Evolutionary conservation across 2,329 filamentous ascomycete species (phyloP).

Genomic region (Cladosporium austrohemisphaericum): DNA sequence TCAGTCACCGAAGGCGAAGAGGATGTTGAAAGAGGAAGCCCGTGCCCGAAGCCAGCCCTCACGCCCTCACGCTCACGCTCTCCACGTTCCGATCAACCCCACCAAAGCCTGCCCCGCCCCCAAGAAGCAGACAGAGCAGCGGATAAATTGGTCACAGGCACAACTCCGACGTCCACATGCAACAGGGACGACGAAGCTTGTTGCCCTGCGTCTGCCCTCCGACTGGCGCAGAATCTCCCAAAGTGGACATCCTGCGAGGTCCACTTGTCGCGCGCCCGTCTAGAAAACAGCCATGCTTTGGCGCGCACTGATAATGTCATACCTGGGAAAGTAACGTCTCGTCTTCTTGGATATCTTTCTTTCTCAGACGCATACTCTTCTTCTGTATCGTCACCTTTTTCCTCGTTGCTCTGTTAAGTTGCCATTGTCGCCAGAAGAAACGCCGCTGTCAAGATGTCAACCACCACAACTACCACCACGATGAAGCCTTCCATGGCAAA

Average conservation of each 20-base stretch:
- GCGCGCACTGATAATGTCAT: not conserved
- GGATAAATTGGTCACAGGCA: too few species aligned
- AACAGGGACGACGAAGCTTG: conserved; percentile 2
- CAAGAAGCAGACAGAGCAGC: too few species aligned
- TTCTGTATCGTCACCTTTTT: not conserved
- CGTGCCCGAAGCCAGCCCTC: too few species aligned
- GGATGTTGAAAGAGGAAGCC: too few species aligned
- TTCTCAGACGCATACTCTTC: not conserved
- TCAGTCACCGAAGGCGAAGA: too few species aligned
- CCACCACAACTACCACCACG: conserved; percentile 19
- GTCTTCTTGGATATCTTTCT: not conserved
- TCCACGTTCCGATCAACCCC: too few species aligned
- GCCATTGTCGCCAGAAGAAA: not conserved
- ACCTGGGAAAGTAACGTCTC: not conserved
- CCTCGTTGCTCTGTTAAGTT: not conserved
- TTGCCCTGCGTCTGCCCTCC: conserved; percentile 5
- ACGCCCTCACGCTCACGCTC: too few species aligned
- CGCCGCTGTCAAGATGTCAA: conserved; percentile 3
- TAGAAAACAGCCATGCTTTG: conserved; percentile 6
- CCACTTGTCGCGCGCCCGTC: not conserved
- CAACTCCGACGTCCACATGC: too few species aligned
- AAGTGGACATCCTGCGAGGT: not conserved
- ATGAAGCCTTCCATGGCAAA: conserved; percentile 68
- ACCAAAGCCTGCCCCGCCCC: too few species aligned
- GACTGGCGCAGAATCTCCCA: conserved; percentile 4